These are phyloP conservation scores for Picea engelmannii DNA, from an alignment of 83 land plant species.

Conservation along the genomic window DNA sequence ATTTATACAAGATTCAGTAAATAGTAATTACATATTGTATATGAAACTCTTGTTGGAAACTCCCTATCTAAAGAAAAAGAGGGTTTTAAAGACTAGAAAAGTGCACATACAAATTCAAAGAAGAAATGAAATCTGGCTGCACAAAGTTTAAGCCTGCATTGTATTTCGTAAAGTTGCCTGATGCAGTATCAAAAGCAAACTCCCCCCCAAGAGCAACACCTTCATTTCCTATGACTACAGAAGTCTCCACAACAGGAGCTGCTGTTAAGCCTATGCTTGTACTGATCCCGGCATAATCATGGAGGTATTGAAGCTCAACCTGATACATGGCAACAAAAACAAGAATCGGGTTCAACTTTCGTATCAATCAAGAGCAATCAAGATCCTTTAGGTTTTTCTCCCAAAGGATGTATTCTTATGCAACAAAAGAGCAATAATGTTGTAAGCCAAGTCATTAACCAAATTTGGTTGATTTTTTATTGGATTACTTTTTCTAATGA, in stretches of 20 bases:
- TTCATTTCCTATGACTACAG: slow-evolving; percentile 68
- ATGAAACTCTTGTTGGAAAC: too few relatives aligned
- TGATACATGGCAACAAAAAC: slow-evolving; percentile 20
- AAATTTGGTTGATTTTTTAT: too few relatives aligned
- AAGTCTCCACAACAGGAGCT: slow-evolving; percentile 61
- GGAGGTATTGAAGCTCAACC: slow-evolving; percentile 81
- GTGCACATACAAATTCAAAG: slow-evolving; percentile 60
- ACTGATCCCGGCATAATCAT: slow-evolving; percentile 74
- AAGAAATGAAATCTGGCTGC: slow-evolving; percentile 66
- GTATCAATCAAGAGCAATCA: too few relatives aligned
- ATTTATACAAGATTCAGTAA: neutral
- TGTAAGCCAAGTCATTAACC: too few relatives aligned
- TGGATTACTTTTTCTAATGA: too few relatives aligned
- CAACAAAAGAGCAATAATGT: neutral
- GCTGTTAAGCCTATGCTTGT: slow-evolving; percentile 80
- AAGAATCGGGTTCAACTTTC: too few relatives aligned
- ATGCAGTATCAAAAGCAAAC: slow-evolving; percentile 75
- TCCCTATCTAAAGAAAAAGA: too few relatives aligned
- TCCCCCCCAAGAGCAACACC: slow-evolving; percentile 65
- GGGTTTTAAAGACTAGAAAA: neutral
- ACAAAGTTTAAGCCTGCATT: slow-evolving; percentile 62
- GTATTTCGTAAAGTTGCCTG: slow-evolving; percentile 52
- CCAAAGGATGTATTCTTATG: neutral
- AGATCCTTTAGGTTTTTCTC: too few relatives aligned
- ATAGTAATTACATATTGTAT: neutral